phyloP scores from a whole-genome alignment of 768 basidiomycete genomes.

The Lactarius pseudohatsudake region DNA sequence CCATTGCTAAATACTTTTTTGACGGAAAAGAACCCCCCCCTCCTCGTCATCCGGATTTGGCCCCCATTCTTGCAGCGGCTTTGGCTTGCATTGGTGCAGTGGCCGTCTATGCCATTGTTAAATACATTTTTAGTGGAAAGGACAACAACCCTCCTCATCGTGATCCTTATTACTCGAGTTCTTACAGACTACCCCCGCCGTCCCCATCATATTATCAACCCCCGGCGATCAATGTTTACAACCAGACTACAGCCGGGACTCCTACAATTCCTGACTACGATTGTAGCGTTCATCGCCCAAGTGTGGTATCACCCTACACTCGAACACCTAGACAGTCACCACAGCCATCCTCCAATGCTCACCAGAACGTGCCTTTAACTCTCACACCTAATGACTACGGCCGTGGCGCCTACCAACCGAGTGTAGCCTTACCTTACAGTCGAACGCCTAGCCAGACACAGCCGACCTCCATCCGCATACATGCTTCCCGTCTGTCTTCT shows the following conservation, averaged over 20 bases:
- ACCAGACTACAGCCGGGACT: not conserved
- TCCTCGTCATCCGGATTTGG: not conserved
- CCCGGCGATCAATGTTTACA: not conserved
- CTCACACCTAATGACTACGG: too few relatives aligned
- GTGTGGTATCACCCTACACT: not conserved
- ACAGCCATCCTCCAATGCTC: too few relatives aligned
- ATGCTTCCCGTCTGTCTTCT: not conserved
- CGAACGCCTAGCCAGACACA: not conserved
- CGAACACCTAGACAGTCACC: not conserved
- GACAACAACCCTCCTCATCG: not conserved
- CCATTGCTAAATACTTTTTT: too few relatives aligned
- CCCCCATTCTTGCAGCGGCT: not conserved
- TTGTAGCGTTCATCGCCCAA: not conserved
- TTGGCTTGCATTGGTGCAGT: not conserved
- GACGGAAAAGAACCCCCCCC: too few relatives aligned
- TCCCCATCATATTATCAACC: not conserved
- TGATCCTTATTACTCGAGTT: not conserved
- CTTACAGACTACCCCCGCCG: not conserved
- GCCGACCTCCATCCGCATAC: not conserved
- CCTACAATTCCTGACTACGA: not conserved
- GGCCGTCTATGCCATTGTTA: not conserved
- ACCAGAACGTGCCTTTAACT: too few relatives aligned
- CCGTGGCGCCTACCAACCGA: too few relatives aligned
- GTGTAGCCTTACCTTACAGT: not conserved
- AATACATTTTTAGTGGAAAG: not conserved